Evolutionary conservation across 352 stramenopile genomes (phyloP), one percentile per base, ranked within the genome.

Genomic region (Thraustochytrium sp.): DNA sequence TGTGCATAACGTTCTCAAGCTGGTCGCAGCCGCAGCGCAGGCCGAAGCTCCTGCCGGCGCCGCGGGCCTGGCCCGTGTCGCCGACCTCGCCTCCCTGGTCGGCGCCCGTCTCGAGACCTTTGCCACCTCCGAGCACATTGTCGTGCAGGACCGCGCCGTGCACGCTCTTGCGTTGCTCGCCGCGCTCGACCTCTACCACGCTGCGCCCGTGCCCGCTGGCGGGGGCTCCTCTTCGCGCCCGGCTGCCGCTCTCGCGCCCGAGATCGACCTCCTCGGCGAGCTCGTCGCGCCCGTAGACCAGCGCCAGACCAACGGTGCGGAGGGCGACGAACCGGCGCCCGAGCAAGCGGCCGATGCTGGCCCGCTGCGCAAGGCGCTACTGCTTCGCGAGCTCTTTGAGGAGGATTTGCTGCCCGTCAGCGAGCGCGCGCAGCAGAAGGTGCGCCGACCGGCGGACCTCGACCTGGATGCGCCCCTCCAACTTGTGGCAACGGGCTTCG

Each of bases 371-470:
- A n/a, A 55, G 48, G 48, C 48, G 18, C 48, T 55, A 55, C 48
- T 55, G 48, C 56, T 13, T 8, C n/a, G 88, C 48, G 88, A 88
- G 37, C 93, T 93, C 68, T 94, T 96, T 75, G 86, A 87, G 0
- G 92, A 97, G 54, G 88, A 90, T 36, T 88, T 97, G 37, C 90
- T 90, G 3, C 92, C 93, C 0, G 94, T 98, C 2, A 93, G 92
- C 42, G 86, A 90, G 21, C 97, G 97, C 85, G 94, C 94, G 5
- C 94, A 98, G 87, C 88, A 88, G 34, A 95, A 95, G 72, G 94
- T 98, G 36, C 93, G 93, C 5, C 42, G 95, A 4, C 94, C 94
- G 36, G 92, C 89, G 26, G 94, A 87, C 34, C 62, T 92, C 2
- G 86, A 92, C 84, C 84, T 92, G 13, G 83, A 90, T 13, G 37